Evolutionary conservation across 352 stramenopile genomes (phyloP).

Genomic region (Phytophthora crassamura): DNA sequence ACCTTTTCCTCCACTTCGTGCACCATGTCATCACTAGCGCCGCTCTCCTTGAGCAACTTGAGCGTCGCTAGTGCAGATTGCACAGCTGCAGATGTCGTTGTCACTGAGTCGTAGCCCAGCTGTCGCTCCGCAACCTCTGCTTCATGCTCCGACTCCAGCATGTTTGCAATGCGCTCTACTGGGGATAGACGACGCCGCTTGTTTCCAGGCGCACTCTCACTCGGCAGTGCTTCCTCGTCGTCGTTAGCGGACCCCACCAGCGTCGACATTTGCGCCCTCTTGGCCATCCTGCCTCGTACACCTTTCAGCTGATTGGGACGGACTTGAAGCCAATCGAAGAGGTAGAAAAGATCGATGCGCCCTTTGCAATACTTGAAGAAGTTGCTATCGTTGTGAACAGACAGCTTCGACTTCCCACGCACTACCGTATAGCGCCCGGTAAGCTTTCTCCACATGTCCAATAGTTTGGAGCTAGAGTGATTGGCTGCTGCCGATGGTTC

Average conservation of each 20-base stretch:
- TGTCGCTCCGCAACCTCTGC: background rate
- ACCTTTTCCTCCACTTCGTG: no score
- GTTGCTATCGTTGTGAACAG: background rate
- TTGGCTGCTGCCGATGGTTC: background rate
- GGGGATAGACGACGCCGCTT: background rate
- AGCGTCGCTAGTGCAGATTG: slow-evolving; percentile 2
- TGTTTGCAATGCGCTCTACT: background rate
- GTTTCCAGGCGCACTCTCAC: background rate
- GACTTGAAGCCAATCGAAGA: background rate
- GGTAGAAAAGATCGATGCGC: background rate
- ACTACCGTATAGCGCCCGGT: background rate
- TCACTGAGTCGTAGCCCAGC: background rate
- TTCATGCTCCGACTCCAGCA: background rate
- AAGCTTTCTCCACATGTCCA: slow-evolving; percentile 7
- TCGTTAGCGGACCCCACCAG: no score
- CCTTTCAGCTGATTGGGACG: background rate
- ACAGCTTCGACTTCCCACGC: background rate
- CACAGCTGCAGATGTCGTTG: background rate
- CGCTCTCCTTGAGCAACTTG: slow-evolving; percentile 4
- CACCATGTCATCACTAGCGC: no score
- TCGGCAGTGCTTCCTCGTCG: background rate
- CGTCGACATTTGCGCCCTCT: background rate
- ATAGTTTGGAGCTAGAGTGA: background rate
- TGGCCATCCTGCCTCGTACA: background rate
- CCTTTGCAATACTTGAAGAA: background rate